Evolutionary conservation across 2,329 filamentous ascomycete species (phyloP), one percentile per base, ranked within the genome.

Genomic region (Fusarium graminum): DNA sequence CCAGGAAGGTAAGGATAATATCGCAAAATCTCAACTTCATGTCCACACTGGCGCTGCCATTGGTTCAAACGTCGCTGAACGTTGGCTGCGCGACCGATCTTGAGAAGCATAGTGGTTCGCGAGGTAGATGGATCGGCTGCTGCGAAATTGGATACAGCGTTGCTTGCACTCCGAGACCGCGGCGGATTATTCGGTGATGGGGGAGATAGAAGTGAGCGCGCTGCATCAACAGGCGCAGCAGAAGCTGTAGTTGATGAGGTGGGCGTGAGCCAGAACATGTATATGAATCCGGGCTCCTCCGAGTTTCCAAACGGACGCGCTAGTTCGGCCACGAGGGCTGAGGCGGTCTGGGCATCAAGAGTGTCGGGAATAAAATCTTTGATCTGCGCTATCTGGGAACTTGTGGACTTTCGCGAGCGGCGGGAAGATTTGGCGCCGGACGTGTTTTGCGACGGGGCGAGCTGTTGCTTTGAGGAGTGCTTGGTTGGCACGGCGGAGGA

Each of bases 211-310:
- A 91, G 81, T 12, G 86, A 84, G 10, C 86, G 82, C 19, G 87
- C 85, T 41, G 87, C 81, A 65, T 88, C 89, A 34, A 82, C 81
- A 0, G 89, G 83, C 0, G 87, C 83, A 1, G 84, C 80, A 0
- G 85, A 36, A 0, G 85, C 34, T 2, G 47, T 46, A 12, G 61
- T 77, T 9, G 86, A 79, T 3, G 83, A 85, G 7, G 70, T 69
- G 30, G 93, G 89, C 0, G 93, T 97, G 22, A 97, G 85, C 93
- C 94, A 97, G 83, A 98, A 99, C 78, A 99, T 97, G 84, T 99
- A 99, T 69, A 99, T 98, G 80, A 95, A 99, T 36, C 95, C 95
- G 13, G 90, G 83, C 70, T 96, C 92, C 22, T 87, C 81, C 0
- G 92, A 93, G 43, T 94, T 86, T 2, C 76, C 73, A 34, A 74